Conservation (phyloP, 345 rosid species). For the Trapa bicornis region DNA sequence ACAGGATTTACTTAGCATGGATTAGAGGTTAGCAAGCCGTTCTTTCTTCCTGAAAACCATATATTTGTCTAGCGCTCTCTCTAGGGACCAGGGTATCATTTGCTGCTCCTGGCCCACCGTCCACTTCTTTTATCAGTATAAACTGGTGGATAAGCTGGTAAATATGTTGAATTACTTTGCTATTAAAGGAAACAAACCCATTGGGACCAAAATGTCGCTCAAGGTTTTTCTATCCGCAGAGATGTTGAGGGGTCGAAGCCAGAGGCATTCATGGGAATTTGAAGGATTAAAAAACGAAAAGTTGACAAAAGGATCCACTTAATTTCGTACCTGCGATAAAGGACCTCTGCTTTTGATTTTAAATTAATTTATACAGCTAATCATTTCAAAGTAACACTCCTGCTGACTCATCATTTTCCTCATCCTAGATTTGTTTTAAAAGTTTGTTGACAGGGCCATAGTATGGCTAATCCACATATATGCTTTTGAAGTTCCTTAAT, state of each 20-base stretch:
- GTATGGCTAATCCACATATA: not conserved
- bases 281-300: not conserved
- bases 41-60: not conserved
- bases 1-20: not conserved
- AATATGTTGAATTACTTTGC: constrained; percentile 15
- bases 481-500: not conserved
- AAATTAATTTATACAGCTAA: not conserved
- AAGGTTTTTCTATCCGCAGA: not conserved
- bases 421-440: not conserved
- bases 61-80: not conserved
- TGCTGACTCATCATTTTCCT: not conserved
- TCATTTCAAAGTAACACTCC: not conserved
- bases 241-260: not conserved
- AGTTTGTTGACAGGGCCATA: not conserved
- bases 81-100: constrained; percentile 4
- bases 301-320: constrained; percentile 2
- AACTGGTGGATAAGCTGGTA: constrained; percentile 18
- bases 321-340: constrained; percentile 1
- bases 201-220: not conserved
- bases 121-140: constrained; percentile 10
- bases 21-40: not conserved
- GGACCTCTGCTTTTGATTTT: constrained; percentile 4
- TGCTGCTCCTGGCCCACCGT: constrained; percentile 19
- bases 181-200: constrained; percentile 27
- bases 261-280: not conserved